phyloP scores from a whole-genome alignment of 768 basidiomycete genomes.

The Steccherinum ochraceum region DNA sequence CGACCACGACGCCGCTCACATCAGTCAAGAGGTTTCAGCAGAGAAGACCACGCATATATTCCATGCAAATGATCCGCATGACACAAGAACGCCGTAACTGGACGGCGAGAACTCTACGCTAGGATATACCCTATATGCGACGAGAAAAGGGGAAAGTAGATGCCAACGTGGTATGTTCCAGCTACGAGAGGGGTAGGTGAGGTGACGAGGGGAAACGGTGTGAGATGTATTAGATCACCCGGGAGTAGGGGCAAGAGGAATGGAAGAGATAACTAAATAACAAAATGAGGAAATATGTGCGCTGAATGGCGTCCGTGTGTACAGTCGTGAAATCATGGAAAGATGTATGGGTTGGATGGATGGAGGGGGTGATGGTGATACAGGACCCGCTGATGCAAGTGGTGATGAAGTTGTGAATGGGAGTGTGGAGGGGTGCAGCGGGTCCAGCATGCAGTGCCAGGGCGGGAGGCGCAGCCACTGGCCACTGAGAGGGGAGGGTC shows the following conservation, averaged over 20 bases:
- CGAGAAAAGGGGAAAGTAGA: not conserved
- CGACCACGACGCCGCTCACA: too few relatives aligned
- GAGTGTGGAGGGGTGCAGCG: not conserved
- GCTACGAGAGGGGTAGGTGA: not conserved
- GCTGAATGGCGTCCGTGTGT: constrained; percentile 19
- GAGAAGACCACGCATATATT: not conserved
- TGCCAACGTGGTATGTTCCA: not conserved
- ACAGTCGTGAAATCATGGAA: constrained; percentile 13
- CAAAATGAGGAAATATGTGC: constrained; percentile 2
- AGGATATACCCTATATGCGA: not conserved
- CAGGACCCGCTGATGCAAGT: constrained; percentile 10
- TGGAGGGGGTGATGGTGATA: constrained; percentile 9
- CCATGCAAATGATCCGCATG: too few relatives aligned
- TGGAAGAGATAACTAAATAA: constrained; percentile 5
- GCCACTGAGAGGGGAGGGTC: too few relatives aligned
- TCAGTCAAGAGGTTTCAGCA: too few relatives aligned
- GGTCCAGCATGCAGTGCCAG: constrained; percentile 10
- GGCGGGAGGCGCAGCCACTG: not conserved
- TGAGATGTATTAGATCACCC: constrained; percentile 4
- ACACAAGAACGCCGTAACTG: not conserved
- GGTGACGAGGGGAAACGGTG: constrained; percentile 1
- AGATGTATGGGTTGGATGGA: constrained; percentile 6
- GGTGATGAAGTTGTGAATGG: constrained; percentile 1
- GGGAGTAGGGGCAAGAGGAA: not conserved
- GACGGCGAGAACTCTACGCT: not conserved